A percentile compares a stretch with the other conserved stretches of the same genome.
These are phyloP conservation scores for Ogataea wickerhamii DNA, from an alignment of 805 yeast species.

Conservation along the genomic window DNA sequence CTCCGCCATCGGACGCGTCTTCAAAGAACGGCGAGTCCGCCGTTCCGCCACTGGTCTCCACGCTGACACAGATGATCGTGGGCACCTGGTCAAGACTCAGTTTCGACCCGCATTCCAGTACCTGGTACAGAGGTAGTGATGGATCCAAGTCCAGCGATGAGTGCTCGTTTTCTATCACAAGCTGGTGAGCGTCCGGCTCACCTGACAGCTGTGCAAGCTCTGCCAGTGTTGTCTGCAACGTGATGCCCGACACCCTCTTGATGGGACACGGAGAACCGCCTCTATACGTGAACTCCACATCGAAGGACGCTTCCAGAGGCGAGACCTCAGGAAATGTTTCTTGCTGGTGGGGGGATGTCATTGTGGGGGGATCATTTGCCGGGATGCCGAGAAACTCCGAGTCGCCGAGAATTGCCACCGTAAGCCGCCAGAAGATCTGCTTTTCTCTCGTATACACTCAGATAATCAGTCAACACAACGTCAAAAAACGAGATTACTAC, in stretches of 20 bases:
- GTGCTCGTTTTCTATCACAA: slow-evolving; percentile 18
- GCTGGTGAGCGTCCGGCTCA: slow-evolving; percentile 6
- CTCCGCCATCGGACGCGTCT: background rate
- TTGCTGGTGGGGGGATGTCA: too few relatives aligned
- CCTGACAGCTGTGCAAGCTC: slow-evolving; percentile 12
- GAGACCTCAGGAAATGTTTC: slow-evolving; percentile 1
- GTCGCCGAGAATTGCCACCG: too few relatives aligned
- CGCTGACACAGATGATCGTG: slow-evolving; percentile 15
- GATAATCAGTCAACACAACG: too few relatives aligned
- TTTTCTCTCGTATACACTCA: too few relatives aligned
- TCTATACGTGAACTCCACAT: slow-evolving; percentile 15
- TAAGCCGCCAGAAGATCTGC: too few relatives aligned
- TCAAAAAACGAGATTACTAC: too few relatives aligned
- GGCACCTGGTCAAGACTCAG: slow-evolving; percentile 17
- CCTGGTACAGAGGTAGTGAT: slow-evolving; percentile 14
- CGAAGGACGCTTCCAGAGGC: slow-evolving; percentile 16
- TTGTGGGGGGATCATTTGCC: too few relatives aligned
- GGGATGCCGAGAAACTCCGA: too few relatives aligned
- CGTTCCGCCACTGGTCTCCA: slow-evolving; percentile 4
- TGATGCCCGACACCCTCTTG: slow-evolving; percentile 8
- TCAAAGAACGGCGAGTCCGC: slow-evolving; percentile 8
- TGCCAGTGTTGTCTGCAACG: slow-evolving; percentile 17
- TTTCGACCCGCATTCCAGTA: slow-evolving; percentile 17
- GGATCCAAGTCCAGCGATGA: slow-evolving; percentile 12
- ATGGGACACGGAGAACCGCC: slow-evolving; percentile 1